Evolutionary conservation across 495 filamentous ascomycete species (phyloP).

Genomic region (Viridothelium virens): DNA sequence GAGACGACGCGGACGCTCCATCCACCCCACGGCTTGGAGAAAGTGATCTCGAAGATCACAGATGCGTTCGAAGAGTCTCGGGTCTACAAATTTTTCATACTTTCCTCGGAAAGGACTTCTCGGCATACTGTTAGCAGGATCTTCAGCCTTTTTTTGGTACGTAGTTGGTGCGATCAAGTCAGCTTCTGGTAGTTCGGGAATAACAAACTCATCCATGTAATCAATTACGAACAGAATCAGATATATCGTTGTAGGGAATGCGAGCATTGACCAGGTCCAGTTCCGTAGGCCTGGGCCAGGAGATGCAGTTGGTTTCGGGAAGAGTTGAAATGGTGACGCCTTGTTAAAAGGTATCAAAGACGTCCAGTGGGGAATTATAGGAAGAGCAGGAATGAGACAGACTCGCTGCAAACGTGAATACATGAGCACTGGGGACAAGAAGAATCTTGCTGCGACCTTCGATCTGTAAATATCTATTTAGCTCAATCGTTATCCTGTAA

Average conservation of each 20-base stretch:
- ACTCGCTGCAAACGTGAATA: neutral
- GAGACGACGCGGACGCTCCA: neutral
- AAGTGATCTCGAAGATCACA: neutral
- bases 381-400: constrained; percentile 4
- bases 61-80: neutral
- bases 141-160: neutral
- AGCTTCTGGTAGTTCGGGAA: neutral
- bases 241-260: neutral
- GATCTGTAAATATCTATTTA: neutral
- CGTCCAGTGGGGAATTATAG: neutral
- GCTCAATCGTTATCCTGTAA: neutral
- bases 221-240: neutral
- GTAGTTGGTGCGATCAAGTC: neutral
- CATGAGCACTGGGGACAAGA: neutral
- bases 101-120: neutral
- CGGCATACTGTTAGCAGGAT: neutral
- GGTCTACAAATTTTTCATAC: neutral
- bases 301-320: neutral
- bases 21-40: neutral
- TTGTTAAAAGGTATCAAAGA: constrained; percentile 4
- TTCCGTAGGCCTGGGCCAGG: neutral
- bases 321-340: neutral
- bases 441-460: neutral
- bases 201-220: neutral
- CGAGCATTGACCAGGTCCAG: neutral